Evolutionary conservation across 2,329 filamentous ascomycete species (phyloP).

Genomic region (Claviceps paspali): DNA sequence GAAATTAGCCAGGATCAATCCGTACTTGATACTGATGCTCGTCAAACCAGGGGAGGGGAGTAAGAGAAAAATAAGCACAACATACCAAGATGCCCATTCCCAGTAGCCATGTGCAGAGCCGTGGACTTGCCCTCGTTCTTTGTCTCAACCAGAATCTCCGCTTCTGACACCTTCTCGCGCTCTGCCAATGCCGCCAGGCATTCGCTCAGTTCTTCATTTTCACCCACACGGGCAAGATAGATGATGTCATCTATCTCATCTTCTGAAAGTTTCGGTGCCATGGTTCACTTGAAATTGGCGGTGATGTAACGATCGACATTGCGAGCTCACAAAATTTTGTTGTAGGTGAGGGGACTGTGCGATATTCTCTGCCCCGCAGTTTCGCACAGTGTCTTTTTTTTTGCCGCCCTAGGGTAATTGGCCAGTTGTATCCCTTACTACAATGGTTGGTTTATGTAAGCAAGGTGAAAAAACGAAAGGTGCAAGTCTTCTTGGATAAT

Average conservation of each 20-base stretch:
- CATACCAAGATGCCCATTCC: constrained; percentile 72
- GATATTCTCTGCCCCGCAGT: constrained; percentile 15
- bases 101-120: constrained; percentile 80
- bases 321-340: constrained; percentile 13
- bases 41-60: neutral
- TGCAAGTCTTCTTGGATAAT: too few relatives aligned
- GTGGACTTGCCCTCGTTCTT: constrained; percentile 66
- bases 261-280: constrained; percentile 45
- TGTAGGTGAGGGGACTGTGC: constrained; percentile 25
- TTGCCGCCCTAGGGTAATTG: neutral
- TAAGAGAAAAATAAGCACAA: neutral
- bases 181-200: constrained; percentile 43
- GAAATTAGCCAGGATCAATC: neutral
- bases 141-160: constrained; percentile 53
- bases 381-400: constrained; percentile 18
- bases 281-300: too few relatives aligned
- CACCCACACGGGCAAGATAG: constrained; percentile 69
- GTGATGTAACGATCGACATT: constrained; percentile 3
- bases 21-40: neutral
- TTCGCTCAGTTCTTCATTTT: constrained; percentile 50
- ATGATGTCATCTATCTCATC: constrained; percentile 86
- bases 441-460: too few relatives aligned
- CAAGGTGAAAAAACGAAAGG: too few relatives aligned
- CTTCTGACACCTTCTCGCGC: constrained; percentile 41
- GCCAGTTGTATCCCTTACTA: too few relatives aligned